phyloP scores from a whole-genome alignment of 2,329 filamentous ascomycete genomes.

The Cladosporium sp. region DNA sequence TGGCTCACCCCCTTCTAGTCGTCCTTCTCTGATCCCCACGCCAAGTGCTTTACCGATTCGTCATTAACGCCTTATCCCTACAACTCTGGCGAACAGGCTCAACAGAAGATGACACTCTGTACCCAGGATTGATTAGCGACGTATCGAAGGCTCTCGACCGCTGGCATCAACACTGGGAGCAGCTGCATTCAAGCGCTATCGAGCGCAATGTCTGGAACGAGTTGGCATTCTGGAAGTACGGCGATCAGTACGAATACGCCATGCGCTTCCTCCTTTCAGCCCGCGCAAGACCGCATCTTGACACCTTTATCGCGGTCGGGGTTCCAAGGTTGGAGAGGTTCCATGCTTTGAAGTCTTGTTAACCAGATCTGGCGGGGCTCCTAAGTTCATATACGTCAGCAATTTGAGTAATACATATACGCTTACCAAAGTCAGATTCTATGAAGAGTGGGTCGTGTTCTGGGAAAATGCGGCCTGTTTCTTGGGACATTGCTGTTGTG shows the following conservation, averaged over 20 bases:
- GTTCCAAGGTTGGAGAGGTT: neutral
- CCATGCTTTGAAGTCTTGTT: neutral
- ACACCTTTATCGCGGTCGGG: neutral
- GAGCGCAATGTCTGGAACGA: slow-evolving; percentile 9
- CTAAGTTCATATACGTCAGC: too few species aligned
- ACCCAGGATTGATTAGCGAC: neutral
- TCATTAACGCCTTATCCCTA: neutral
- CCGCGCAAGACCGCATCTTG: neutral
- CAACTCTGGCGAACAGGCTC: neutral
- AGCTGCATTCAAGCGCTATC: slow-evolving; percentile 1
- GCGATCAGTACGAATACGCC: slow-evolving; percentile 16
- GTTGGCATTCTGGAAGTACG: slow-evolving; percentile 14
- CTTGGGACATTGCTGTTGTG: too few species aligned
- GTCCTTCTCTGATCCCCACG: neutral
- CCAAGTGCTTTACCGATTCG: neutral
- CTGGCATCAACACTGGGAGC: slow-evolving; percentile 15
- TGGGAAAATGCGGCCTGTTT: too few species aligned
- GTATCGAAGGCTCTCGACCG: slow-evolving; percentile 8
- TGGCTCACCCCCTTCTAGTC: neutral
- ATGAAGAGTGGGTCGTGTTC: too few species aligned
- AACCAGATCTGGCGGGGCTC: neutral
- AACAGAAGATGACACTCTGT: neutral
- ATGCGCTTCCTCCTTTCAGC: slow-evolving; percentile 12
- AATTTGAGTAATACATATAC: too few species aligned
- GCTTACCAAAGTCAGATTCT: too few species aligned